phyloP scores from a whole-genome alignment of 176 grass and related monocot genomes.

The Miscanthus lutarioriparius region DNA sequence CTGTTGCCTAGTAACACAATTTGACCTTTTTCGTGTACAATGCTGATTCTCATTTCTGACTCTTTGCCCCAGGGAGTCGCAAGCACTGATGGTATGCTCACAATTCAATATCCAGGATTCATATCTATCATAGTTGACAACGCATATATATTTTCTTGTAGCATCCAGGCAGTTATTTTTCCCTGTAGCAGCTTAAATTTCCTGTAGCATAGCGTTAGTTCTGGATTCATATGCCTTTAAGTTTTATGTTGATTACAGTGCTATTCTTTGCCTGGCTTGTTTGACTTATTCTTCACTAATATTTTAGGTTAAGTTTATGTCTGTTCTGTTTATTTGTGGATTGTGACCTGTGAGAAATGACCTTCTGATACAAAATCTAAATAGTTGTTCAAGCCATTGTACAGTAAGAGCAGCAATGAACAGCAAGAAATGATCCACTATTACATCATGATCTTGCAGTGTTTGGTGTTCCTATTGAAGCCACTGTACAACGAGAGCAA shows the following conservation, averaged over 20 bases:
- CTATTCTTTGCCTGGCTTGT: conserved; percentile 14
- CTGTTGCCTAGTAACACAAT: conserved; percentile 13
- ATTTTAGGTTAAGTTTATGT: conserved; percentile 1
- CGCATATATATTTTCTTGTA: not conserved
- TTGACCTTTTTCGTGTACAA: conserved; percentile 4
- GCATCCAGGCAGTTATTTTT: not conserved
- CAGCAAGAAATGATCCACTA: conserved; percentile 1
- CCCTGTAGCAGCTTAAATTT: not conserved
- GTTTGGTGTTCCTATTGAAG: conserved; percentile 87
- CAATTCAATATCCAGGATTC: conserved; percentile 14
- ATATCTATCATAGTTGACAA: conserved; percentile 11
- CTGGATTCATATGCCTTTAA: not conserved
- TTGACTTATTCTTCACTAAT: not conserved
- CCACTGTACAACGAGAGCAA: conserved; percentile 70
- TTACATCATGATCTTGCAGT: conserved; percentile 52
- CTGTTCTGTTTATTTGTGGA: conserved; percentile 6
- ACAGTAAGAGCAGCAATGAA: not conserved
- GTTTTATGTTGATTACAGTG: conserved; percentile 9
- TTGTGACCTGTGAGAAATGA: not conserved
- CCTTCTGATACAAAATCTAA: conserved; percentile 13
- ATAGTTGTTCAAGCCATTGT: not conserved
- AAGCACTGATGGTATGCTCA: conserved; percentile 83
- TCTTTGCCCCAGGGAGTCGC: conserved; percentile 82
- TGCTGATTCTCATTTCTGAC: conserved; percentile 46
- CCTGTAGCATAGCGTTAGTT: not conserved